phyloP scores from a whole-genome alignment of 108 stramenopile species.

The Chaetoceros tenuissimus region DNA sequence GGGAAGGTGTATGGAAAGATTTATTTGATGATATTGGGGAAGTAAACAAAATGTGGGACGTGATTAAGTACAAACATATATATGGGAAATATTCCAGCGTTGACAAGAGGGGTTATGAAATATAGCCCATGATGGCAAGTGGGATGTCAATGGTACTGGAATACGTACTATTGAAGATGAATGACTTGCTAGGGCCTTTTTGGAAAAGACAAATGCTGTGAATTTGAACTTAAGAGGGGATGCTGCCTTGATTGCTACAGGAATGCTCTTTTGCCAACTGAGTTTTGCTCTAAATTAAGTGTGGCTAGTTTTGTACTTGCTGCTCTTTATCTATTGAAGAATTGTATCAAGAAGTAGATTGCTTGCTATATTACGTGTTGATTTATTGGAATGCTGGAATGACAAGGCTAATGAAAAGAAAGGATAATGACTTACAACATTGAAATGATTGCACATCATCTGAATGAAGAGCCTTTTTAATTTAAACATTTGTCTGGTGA shows the following conservation, averaged over 20 bases:
- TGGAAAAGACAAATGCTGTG: constrained; percentile 34
- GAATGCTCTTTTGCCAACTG: constrained; percentile 15
- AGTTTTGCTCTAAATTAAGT: neutral
- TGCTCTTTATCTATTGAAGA: neutral
- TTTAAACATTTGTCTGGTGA: too few relatives aligned
- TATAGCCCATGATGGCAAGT: constrained; percentile 28
- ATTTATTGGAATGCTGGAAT: too few relatives aligned
- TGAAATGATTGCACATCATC: too few relatives aligned
- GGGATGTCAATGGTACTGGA: constrained; percentile 25
- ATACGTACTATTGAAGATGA: constrained; percentile 20
- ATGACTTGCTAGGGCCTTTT: constrained; percentile 14
- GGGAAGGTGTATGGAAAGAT: constrained; percentile 21
- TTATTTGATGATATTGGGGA: constrained; percentile 6
- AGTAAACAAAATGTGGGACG: constrained; percentile 13
- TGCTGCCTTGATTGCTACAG: constrained; percentile 1
- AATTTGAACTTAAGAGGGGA: constrained; percentile 20
- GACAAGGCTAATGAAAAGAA: too few relatives aligned
- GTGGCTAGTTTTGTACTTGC: neutral
- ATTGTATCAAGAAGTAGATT: too few relatives aligned
- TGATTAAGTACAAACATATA: too few relatives aligned
- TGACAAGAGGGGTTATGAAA: constrained; percentile 31
- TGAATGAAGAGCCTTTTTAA: too few relatives aligned
- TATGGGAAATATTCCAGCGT: too few relatives aligned
- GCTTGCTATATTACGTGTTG: too few relatives aligned
- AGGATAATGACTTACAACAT: too few relatives aligned